A percentile compares a stretch with the other conserved stretches of the same genome.
Evolutionary conservation across 2,329 filamentous ascomycete species (phyloP).

Genomic region (Microcyclospora tardicrescens): DNA sequence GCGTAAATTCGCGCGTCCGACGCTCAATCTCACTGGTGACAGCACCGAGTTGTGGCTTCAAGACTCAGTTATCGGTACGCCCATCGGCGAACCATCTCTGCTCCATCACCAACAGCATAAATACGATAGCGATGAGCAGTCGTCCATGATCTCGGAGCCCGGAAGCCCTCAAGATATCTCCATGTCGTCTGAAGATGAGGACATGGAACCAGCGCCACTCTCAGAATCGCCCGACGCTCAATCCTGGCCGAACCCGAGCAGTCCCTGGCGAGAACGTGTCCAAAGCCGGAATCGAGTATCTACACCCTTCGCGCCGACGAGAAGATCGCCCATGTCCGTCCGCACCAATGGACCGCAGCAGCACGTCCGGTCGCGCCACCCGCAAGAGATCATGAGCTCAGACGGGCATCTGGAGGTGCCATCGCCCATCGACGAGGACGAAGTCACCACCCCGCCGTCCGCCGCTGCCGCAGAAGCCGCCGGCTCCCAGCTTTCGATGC

Average conservation of each 20-base stretch:
- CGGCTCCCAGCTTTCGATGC: slow-evolving; percentile 23
- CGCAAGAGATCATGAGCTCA: slow-evolving; percentile 16
- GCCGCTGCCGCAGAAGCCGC: slow-evolving; percentile 22
- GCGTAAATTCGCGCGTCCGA: slow-evolving; percentile 5
- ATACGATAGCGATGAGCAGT: slow-evolving; percentile 21
- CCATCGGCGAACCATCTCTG: slow-evolving; percentile 7
- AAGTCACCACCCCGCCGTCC: slow-evolving; percentile 21
- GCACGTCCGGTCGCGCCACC: slow-evolving; percentile 20
- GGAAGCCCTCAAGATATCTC: slow-evolving; percentile 18
- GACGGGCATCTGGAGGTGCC: slow-evolving; percentile 20
- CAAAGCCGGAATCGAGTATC: slow-evolving; percentile 13
- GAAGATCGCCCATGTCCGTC: slow-evolving; percentile 9
- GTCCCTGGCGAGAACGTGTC: slow-evolving; percentile 11
- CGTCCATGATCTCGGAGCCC: slow-evolving; percentile 20
- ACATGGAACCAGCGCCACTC: slow-evolving; percentile 10
- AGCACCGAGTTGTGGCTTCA: slow-evolving; percentile 6
- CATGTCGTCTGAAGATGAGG: slow-evolving; percentile 15
- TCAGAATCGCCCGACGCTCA: slow-evolving; percentile 10
- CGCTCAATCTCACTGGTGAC: slow-evolving; percentile 1
- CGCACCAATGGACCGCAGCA: slow-evolving; percentile 8
- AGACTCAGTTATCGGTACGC: slow-evolving; percentile 19
- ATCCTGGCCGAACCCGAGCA: slow-evolving; percentile 4
- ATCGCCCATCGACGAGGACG: slow-evolving; percentile 24
- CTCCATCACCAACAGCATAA: slow-evolving; percentile 11
- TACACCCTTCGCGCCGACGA: slow-evolving; percentile 12